phyloP scores from a whole-genome alignment of 1,284 basidiomycete genomes.

The Trichosporon ovoides region DNA sequence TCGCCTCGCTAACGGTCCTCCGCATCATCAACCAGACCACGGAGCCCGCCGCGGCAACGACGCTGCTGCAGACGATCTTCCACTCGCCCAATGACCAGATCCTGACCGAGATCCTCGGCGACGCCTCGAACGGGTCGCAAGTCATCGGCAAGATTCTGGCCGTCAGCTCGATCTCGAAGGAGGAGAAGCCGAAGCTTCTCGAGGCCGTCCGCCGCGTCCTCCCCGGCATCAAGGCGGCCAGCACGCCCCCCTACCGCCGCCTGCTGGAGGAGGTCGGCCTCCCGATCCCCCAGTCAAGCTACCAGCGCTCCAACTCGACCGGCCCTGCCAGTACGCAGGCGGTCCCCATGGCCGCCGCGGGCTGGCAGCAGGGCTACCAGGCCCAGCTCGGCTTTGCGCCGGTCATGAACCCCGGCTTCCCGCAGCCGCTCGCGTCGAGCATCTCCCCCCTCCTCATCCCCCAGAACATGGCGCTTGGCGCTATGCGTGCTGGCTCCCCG shows the following conservation, averaged over 20 bases:
- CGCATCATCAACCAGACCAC: slow-evolving; percentile 88
- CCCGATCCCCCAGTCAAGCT: slow-evolving; percentile 58
- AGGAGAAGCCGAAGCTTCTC: slow-evolving; percentile 63
- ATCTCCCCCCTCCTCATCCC: slow-evolving; percentile 39
- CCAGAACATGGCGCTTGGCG: slow-evolving; percentile 38
- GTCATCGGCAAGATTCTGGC: slow-evolving; percentile 90
- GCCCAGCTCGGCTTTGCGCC: slow-evolving; percentile 12
- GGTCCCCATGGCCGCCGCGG: slow-evolving; percentile 13
- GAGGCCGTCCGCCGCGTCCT: slow-evolving; percentile 84
- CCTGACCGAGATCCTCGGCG: slow-evolving; percentile 84
- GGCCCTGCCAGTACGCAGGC: slow-evolving; percentile 13
- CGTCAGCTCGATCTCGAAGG: slow-evolving; percentile 70
- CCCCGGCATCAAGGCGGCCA: slow-evolving; percentile 79
- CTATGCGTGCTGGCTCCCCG: slow-evolving; percentile 22
- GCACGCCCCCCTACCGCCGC: slow-evolving; percentile 82
- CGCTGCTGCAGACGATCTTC: slow-evolving; percentile 73
- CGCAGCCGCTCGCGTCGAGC: slow-evolving; percentile 21
- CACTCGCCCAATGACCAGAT: slow-evolving; percentile 78
- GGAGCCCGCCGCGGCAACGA: slow-evolving; percentile 72
- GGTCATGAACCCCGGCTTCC: slow-evolving; percentile 26
- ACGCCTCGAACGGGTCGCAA: slow-evolving; percentile 91
- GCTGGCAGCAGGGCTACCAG: slow-evolving; percentile 20
- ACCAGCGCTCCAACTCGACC: slow-evolving; percentile 6
- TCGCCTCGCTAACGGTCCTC: slow-evolving; percentile 88
- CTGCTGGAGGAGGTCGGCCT: slow-evolving; percentile 90